phyloP scores from a whole-genome alignment of 495 filamentous ascomycete genomes.

The Neurospora sp. region DNA sequence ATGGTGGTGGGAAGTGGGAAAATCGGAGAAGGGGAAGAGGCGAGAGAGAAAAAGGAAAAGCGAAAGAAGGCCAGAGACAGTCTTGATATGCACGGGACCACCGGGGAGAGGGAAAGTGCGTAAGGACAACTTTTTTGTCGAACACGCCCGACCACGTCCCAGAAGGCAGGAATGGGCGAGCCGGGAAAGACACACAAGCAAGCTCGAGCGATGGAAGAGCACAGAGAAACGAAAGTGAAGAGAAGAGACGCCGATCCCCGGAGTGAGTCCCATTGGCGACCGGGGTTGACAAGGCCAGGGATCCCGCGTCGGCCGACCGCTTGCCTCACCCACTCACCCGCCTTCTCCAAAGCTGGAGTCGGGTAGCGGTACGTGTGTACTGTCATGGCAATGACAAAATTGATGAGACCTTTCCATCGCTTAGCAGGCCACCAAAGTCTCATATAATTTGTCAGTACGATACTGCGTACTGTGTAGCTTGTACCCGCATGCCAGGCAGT shows the following conservation, averaged over 20 bases:
- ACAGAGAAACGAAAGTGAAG: neutral
- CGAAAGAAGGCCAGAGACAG: neutral
- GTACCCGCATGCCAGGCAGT: neutral
- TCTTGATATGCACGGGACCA: neutral
- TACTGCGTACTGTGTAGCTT: neutral
- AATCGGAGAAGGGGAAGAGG: neutral
- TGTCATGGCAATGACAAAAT: neutral
- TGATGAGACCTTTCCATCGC: neutral
- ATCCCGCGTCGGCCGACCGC: neutral
- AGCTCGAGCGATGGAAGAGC: neutral
- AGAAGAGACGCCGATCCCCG: neutral
- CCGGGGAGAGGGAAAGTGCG: slow-evolving; percentile 6
- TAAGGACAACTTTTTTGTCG: neutral
- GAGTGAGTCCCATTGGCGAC: neutral
- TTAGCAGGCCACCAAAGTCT: accelerated
- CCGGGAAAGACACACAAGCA: neutral
- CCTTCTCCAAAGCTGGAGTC: neutral
- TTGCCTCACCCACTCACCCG: neutral
- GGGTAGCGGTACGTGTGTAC: neutral
- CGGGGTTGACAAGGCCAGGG: neutral
- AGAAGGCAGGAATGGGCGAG: neutral
- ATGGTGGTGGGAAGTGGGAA: neutral
- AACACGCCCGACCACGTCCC: neutral
- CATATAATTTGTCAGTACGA: neutral
- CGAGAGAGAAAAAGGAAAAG: neutral